A percentile compares a stretch with the other conserved stretches of the same genome.
Evolutionary conservation across 495 filamentous ascomycete genomes (phyloP).

Genomic region (Daldinia bambusicola): DNA sequence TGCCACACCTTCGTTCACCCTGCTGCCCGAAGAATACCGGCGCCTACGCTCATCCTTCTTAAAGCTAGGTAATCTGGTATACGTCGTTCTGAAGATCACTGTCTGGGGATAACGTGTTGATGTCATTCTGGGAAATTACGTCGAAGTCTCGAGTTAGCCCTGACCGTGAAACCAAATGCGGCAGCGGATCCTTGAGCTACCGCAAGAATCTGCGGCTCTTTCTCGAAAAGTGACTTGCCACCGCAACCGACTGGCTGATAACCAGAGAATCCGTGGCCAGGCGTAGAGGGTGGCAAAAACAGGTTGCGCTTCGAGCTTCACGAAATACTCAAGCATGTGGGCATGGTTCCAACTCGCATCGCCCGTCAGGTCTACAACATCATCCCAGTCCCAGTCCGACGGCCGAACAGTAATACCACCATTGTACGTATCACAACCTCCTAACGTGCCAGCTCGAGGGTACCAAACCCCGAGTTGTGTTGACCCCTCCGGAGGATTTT

Average conservation of each 20-base stretch:
- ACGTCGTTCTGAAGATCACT: neutral
- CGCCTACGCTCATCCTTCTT: neutral
- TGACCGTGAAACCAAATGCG: neutral
- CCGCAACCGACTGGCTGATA: conserved; percentile 5
- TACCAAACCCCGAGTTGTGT: conserved; percentile 3
- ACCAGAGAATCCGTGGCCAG: conserved; percentile 11
- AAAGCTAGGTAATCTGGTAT: neutral
- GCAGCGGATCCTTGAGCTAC: conserved; percentile 12
- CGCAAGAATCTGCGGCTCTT: conserved; percentile 12
- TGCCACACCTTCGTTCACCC: neutral
- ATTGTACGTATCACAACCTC: conserved; percentile 8
- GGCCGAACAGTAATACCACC: conserved; percentile 3
- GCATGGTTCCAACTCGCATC: neutral
- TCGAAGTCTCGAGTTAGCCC: neutral
- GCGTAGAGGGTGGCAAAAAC: conserved; percentile 4
- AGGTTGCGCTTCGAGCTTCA: conserved; percentile 5
- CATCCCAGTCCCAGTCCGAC: neutral
- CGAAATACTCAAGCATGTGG: conserved; percentile 5
- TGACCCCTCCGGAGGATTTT: conserved; percentile 3
- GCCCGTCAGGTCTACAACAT: neutral
- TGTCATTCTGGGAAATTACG: neutral
- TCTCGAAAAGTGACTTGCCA: conserved; percentile 13
- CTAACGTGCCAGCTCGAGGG: conserved; percentile 8
- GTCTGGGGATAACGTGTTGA: neutral
- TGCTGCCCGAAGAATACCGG: neutral